Percentiles rank a stretch among this genome's conserved stretches.
These are phyloP conservation scores for Zychaea mexicana DNA, from an alignment of 371 early-diverging fungal species.

Conservation along the genomic window DNA sequence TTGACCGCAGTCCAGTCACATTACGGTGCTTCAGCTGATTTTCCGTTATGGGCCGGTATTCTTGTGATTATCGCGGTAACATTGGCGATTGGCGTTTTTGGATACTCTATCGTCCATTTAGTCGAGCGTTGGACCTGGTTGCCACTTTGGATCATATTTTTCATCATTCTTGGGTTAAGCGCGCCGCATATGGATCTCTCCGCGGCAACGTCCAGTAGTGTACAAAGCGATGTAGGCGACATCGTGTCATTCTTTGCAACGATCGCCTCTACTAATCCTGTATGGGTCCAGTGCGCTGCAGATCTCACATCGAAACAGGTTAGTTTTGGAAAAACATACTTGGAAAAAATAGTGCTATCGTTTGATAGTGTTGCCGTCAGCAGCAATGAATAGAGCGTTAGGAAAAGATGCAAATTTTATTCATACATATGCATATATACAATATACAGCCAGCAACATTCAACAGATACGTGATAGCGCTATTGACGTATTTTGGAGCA, in stretches of 20 bases:
- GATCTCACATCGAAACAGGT: conserved; percentile 23
- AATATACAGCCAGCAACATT: conserved; percentile 10
- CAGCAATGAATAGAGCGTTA: too few species aligned
- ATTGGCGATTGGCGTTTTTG: conserved; percentile 27
- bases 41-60: conserved; percentile 4
- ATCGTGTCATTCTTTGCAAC: conserved; percentile 14
- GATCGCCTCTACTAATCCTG: too few species aligned
- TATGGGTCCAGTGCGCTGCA: too few species aligned
- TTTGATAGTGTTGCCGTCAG: too few species aligned
- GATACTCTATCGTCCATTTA: conserved; percentile 30
- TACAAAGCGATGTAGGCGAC: not conserved
- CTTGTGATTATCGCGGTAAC: conserved; percentile 14
- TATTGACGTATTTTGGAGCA: conserved; percentile 29
- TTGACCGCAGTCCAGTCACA: not conserved
- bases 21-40: not conserved
- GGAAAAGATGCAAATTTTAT: too few species aligned
- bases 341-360: too few species aligned
- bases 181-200: conserved; percentile 6
- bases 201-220: not conserved
- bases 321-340: conserved; percentile 15
- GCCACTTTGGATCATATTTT: conserved; percentile 27
- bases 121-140: conserved; percentile 34
- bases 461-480: conserved; percentile 11
- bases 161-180: conserved; percentile 21
- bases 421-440: too few species aligned